Evolutionary conservation across 2,329 filamentous ascomycete species (phyloP), one percentile per base, ranked within the genome.

Genomic region (Alternaria atra): DNA sequence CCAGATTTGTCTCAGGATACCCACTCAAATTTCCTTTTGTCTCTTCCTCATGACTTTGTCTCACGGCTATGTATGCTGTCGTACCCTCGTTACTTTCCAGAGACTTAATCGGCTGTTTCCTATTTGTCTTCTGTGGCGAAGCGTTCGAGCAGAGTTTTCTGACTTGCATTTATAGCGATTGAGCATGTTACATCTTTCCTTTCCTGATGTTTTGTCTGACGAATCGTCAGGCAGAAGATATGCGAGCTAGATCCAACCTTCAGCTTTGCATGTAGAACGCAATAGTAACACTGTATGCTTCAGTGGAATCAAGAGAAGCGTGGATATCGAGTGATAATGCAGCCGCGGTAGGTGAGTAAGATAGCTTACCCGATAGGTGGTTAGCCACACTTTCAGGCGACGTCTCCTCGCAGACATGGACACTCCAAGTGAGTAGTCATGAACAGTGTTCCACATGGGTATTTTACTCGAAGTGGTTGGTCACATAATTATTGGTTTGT

Each of bases 1-100:
- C 42, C 35, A 35, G 34, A 30, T 65, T 66, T 57, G 40, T 53
- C 64, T 59, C 53, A 60, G 66, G 61, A 71, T 63, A 63, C 67
- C 63, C 66, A 46, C 48, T 34, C 15, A 55, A 20, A 13, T 50
- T 50, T n/a, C 5, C 13, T 17, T 17, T 30, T 17, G 4, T 15
- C 17, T n/a, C 5, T 46, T 23, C 20, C 20, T 20, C 20, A 20
- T 20, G 20, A 20, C 20, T 20, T 20, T 20, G 20, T 20, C 20
- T 20, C 20, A 20, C 20, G 20, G 20, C 7, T 13, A 2, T 17
- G 3, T 8, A 15, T 37, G 6, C 15, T 17, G 13, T 35, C 13
- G 9, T 50, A 34, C 3, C 32, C 27, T 10, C 4, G 6, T 35
- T n/a, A 4, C 46, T 25, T 27, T 2, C 37, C 5, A 9, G 13